Conservation (phyloP, 177 flowering plant genomes). For the Vitis hybrid region DNA sequence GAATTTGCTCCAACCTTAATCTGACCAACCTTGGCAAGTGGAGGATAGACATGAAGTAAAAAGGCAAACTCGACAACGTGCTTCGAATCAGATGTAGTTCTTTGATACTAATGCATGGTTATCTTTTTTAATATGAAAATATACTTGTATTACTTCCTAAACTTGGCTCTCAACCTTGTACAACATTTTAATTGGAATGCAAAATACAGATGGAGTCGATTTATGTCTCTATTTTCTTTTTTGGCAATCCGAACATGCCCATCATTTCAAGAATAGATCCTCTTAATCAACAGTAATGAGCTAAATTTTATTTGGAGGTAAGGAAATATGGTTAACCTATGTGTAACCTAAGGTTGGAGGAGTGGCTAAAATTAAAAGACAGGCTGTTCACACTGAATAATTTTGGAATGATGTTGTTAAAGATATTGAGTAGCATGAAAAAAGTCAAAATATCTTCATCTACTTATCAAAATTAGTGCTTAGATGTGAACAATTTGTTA, state of each 20-base stretch:
- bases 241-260: neutral
- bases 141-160: neutral
- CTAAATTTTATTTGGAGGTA: neutral
- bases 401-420: no score
- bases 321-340: neutral
- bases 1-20: no score
- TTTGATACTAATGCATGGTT: neutral
- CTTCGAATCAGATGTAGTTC: neutral
- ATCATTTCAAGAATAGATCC: neutral
- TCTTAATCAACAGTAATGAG: neutral
- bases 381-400: no score
- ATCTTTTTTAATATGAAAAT: neutral
- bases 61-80: no score
- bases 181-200: neutral
- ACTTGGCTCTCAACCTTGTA: neutral
- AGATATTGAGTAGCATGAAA: no score
- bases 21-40: no score
- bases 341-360: neutral
- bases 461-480: no score
- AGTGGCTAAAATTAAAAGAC: no score
- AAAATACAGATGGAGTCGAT: neutral
- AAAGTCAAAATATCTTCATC: no score
- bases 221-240: neutral
- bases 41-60: no score
- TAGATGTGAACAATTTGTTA: no score